phyloP scores from a whole-genome alignment of 2,329 filamentous ascomycete genomes.

The Cladosporium colombiae region DNA sequence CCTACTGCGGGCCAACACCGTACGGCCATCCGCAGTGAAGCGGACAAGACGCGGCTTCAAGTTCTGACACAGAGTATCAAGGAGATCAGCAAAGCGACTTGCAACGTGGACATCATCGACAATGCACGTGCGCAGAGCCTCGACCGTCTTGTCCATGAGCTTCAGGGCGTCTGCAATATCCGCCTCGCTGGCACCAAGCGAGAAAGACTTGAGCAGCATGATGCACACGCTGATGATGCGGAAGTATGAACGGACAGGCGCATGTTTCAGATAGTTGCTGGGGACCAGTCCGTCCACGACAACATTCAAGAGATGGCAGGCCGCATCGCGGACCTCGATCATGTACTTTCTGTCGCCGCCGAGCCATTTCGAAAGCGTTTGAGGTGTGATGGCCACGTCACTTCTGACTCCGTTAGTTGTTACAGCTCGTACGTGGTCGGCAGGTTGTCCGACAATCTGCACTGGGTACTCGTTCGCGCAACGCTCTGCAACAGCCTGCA shows the following conservation, averaged over 20 bases:
- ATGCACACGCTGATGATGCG: slow-evolving; percentile 83
- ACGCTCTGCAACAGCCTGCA: slow-evolving; percentile 92
- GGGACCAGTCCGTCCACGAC: slow-evolving; percentile 77
- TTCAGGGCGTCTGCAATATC: slow-evolving; percentile 75
- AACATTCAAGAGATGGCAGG: slow-evolving; percentile 72
- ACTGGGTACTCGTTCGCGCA: slow-evolving; percentile 72
- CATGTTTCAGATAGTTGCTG: slow-evolving; percentile 75
- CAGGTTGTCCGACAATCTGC: slow-evolving; percentile 30
- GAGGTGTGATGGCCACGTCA: slow-evolving; percentile 48
- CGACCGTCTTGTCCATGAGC: slow-evolving; percentile 73
- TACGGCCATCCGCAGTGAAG: slow-evolving; percentile 50
- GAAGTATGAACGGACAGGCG: slow-evolving; percentile 81
- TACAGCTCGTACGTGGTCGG: slow-evolving; percentile 27
- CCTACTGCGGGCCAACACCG: slow-evolving; percentile 24
- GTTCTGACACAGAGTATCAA: slow-evolving; percentile 75
- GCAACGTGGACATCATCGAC: slow-evolving; percentile 84
- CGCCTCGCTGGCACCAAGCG: slow-evolving; percentile 74
- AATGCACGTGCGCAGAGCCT: slow-evolving; percentile 73
- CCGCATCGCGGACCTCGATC: slow-evolving; percentile 72
- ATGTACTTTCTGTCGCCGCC: slow-evolving; percentile 64
- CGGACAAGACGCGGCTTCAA: slow-evolving; percentile 70
- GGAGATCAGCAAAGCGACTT: slow-evolving; percentile 78
- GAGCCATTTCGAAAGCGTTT: slow-evolving; percentile 52
- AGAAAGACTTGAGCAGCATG: slow-evolving; percentile 82
- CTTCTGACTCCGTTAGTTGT: slow-evolving; percentile 40